Evolutionary conservation across 1,139 yeast genomes (phyloP), one percentile per base, ranked within the genome.

Genomic region (Yamadazyma triangularis): DNA sequence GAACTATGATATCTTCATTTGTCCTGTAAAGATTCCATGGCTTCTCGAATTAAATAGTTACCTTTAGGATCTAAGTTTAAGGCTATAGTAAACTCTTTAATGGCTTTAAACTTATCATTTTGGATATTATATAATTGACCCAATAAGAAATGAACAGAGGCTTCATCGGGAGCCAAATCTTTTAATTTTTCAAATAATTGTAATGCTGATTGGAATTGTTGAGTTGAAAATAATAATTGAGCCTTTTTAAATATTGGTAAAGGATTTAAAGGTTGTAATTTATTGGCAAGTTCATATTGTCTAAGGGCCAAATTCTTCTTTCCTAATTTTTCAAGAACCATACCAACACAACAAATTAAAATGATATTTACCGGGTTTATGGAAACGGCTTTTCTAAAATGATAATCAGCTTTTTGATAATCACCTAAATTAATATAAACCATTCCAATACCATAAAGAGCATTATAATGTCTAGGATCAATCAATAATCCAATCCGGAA

Each of bases 401-500:
- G 95, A 40, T 79, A 74, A 47, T 88, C 91, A 0, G 98, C 96
- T 48, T 79, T 78, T 27, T 73, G 78, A 47, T 79, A 79, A 47
- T 87, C 89, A 3, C 96, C 97, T 32, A 88, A 61, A 47, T 88
- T 85, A 53, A 88, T 72, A 53, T 83, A 85, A 24, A 89, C 94
- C 94, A 88, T 88, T 6, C 98, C 98, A 36, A 93, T 74, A 14
- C 98, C 98, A 50, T 91, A 93, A 50, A 91, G 78, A 0, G 98
- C 97, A 58, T 91, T 91, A 56, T 89, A 91, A 53, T 88, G 96
- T 36, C 91, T 70, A 29, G 81, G 70, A 48, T 91, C 95, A 27
- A 80, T 70, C 12, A 83, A 61, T 27, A 91, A 68, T 8, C 96
- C 93, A 39, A 72, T 67, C 24, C 96, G 62, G 67, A 88, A 93